Conservation (phyloP, 495 filamentous ascomycete genomes). For the Aspergillus bridgeri region DNA sequence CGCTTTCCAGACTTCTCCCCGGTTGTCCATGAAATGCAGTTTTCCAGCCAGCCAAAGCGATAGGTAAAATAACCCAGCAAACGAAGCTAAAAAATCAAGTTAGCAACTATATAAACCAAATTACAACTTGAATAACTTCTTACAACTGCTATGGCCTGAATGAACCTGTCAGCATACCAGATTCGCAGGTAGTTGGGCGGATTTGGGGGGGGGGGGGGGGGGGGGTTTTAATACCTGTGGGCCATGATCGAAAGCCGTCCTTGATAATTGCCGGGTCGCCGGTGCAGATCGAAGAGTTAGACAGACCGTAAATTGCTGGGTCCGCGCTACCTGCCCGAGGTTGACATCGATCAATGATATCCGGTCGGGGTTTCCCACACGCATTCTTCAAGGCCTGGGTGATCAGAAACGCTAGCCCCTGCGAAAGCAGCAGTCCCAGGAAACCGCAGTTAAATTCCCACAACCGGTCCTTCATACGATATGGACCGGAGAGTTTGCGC, state of each 20-base stretch:
- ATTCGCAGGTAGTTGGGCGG: constrained; percentile 18
- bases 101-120: constrained; percentile 3
- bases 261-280: constrained; percentile 62
- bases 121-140: constrained; percentile 6
- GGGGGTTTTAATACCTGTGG: too few species aligned
- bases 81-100: constrained; percentile 44
- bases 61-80: constrained; percentile 78
- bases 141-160: constrained; percentile 54
- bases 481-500: constrained; percentile 59
- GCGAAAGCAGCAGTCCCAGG: constrained; percentile 66
- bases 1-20: constrained; percentile 72
- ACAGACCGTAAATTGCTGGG: constrained; percentile 48
- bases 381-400: constrained; percentile 83
- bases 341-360: constrained; percentile 69
- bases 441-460: constrained; percentile 85
- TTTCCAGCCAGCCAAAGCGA: constrained; percentile 58
- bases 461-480: constrained; percentile 61
- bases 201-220: too few species aligned
- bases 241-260: constrained; percentile 85
- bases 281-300: constrained; percentile 65
- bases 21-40: constrained; percentile 59
- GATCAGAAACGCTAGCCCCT: constrained; percentile 67
- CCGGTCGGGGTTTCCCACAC: constrained; percentile 80
- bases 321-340: constrained; percentile 43
- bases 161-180: constrained; percentile 24